A percentile compares a stretch with the other conserved stretches of the same genome.
phyloP scores from a whole-genome alignment of 768 basidiomycete species.

The Pleurotus salmoneostramineus region DNA sequence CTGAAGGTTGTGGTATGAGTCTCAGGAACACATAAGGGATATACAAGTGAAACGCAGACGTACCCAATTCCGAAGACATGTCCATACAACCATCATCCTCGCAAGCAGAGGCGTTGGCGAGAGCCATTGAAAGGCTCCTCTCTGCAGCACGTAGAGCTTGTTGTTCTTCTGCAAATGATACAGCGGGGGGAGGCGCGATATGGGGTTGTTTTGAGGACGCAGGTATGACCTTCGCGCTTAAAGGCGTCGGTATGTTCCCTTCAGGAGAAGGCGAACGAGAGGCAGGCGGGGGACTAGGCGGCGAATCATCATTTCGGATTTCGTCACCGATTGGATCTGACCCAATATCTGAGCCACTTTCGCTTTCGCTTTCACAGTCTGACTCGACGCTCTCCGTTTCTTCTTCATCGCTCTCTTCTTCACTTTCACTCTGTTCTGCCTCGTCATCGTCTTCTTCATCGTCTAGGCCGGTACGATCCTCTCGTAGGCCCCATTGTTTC shows the following conservation, averaged over 20 bases:
- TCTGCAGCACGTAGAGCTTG: conserved; percentile 25
- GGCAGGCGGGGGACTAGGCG: conserved; percentile 13
- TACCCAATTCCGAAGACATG: conserved; percentile 26
- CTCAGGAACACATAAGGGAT: background rate
- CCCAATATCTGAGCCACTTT: background rate
- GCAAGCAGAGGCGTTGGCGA: conserved; percentile 17
- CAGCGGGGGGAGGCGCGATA: background rate
- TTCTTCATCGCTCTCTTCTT: conserved; percentile 12
- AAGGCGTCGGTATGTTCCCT: background rate
- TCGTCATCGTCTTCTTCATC: conserved; percentile 21
- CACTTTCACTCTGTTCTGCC: conserved; percentile 19
- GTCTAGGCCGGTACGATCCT: conserved; percentile 17
- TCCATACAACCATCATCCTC: conserved; percentile 23
- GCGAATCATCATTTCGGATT: background rate
- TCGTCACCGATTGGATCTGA: no score
- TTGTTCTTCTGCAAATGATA: conserved; percentile 21
- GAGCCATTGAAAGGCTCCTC: conserved; percentile 27
- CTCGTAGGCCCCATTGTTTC: conserved; percentile 34
- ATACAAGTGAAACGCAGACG: background rate
- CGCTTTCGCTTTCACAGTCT: conserved; percentile 4
- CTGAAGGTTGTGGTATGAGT: conserved; percentile 16
- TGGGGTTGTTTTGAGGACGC: background rate
- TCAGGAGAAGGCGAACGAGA: conserved; percentile 6
- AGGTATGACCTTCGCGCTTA: conserved; percentile 4
- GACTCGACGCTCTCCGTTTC: conserved; percentile 12